phyloP scores from a whole-genome alignment of 306 rosid species.

The Pueraria montana region DNA sequence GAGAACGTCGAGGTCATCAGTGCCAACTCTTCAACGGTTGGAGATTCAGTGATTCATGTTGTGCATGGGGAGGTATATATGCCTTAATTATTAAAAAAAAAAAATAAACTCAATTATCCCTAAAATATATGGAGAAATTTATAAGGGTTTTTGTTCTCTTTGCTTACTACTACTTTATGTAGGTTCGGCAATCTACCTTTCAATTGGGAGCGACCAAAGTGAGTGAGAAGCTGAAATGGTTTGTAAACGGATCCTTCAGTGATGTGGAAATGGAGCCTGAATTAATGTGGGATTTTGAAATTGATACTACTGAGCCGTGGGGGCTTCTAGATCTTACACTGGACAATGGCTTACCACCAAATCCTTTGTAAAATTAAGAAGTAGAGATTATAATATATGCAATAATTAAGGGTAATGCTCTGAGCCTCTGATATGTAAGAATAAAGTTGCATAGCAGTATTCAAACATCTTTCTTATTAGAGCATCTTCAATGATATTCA shows the following conservation, averaged over 20 bases:
- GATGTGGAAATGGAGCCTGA: constrained; percentile 52
- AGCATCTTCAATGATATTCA: too few species aligned
- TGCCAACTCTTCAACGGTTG: constrained; percentile 53
- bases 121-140: neutral
- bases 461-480: too few species aligned
- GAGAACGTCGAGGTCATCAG: constrained; percentile 59
- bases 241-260: constrained; percentile 63
- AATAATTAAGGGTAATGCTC: neutral
- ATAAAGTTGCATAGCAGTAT: too few species aligned
- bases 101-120: neutral
- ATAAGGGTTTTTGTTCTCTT: neutral
- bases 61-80: constrained; percentile 70
- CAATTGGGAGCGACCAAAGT: constrained; percentile 64
- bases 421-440: neutral
- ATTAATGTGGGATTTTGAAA: constrained; percentile 54
- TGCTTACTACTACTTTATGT: neutral
- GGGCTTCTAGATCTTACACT: constrained; percentile 32
- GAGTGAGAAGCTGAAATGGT: constrained; percentile 59
- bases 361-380: constrained; percentile 2
- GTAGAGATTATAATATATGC: neutral
- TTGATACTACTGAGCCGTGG: constrained; percentile 28
- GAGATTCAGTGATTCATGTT: constrained; percentile 44
- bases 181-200: constrained; percentile 54
- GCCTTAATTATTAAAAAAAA: neutral
- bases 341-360: neutral